Conservation (phyloP, 139 green algal genomes). For the Ettlia oleoabundans region DNA sequence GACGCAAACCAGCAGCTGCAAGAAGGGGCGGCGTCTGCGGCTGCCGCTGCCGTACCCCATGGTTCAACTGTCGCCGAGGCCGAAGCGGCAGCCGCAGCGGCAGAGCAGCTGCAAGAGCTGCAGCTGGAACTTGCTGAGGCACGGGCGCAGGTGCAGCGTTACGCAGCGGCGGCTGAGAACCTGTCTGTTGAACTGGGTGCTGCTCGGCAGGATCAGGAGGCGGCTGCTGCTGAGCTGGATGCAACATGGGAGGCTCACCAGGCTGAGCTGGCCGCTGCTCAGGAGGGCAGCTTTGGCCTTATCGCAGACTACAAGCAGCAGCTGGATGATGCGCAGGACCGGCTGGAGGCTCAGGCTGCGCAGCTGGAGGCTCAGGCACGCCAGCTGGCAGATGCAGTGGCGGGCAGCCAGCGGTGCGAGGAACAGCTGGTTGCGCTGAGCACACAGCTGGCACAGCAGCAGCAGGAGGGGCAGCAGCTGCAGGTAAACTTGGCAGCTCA, state of each 20-base stretch:
- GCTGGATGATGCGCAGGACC: conserved; percentile 26
- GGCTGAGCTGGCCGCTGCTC: conserved; percentile 4
- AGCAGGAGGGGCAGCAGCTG: too few relatives aligned
- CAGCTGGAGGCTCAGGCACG: conserved; percentile 17
- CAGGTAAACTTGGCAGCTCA: too few relatives aligned
- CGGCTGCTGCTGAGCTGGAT: neutral
- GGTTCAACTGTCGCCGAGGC: too few relatives aligned
- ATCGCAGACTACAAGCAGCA: conserved; percentile 23
- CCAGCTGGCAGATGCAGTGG: neutral
- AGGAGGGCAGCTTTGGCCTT: neutral
- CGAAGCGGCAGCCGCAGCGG: neutral
- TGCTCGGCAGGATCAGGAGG: conserved; percentile 5
- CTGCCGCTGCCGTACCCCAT: neutral
- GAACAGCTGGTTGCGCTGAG: conserved; percentile 34
- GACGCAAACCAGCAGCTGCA: conserved; percentile 8
- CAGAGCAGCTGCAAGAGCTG: conserved; percentile 3
- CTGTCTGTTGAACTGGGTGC: conserved; percentile 14
- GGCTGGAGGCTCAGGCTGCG: neutral
- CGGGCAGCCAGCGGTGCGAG: neutral
- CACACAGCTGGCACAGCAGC: conserved; percentile 33
- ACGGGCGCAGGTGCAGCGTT: neutral
- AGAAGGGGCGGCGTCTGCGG: neutral
- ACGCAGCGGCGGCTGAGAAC: conserved; percentile 1
- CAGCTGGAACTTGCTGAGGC: neutral
- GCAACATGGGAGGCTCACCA: neutral